Base-by-base conservation (phyloP, 495 filamentous ascomycete species). In the Cetradonia linearis region DNA sequence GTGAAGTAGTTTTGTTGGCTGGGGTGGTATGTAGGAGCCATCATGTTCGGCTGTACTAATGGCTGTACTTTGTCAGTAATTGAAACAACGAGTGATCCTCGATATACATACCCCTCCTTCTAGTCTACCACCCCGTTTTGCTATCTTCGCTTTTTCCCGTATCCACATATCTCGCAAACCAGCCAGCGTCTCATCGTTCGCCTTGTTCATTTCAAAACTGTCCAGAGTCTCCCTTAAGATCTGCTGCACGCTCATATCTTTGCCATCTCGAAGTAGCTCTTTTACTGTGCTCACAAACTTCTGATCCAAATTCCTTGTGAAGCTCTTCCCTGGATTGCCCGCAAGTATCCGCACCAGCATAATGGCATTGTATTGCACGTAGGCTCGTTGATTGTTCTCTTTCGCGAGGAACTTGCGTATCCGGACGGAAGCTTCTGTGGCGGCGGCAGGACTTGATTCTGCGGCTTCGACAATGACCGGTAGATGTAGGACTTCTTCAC, bases 291-390 rank as follows among this genome's bases (percentile, higher is more conserved):
- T 72, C 31, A 85, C 77, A 67, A 96, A 97, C 65, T 91, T 90
- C 60, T 77, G 70, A 68, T 95, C 92, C 9, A 96, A 67, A 68
- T 95, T 90, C 59, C 85, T 79, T 11, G 91, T 93, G 69, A 99
- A 97, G 18, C 83, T 88, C 59, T 76, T 79, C 28, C 93, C 94
- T 0, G 93, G 93, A 70, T 99, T 96, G 70, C 97, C 91, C 58
- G 80, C 77, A 37, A 99, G 77, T 68, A 99, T 99, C 44, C 93
- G 85, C 58, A 91, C 81, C 54, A 99, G 78, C 94, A 97, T 99
- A 65, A 97, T 86, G 56, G 87, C 86, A 75, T 97, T 96, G 77
- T 95, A 96, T 73, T 97, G 93, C 42, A 83, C 81, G 60, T 87
- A 81, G 23, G 84, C 82, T 36, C 77, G 74, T 30, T 74, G 70